Evolutionary conservation across 768 basidiomycete genomes (phyloP).

Genomic region (Auricularia sp.): DNA sequence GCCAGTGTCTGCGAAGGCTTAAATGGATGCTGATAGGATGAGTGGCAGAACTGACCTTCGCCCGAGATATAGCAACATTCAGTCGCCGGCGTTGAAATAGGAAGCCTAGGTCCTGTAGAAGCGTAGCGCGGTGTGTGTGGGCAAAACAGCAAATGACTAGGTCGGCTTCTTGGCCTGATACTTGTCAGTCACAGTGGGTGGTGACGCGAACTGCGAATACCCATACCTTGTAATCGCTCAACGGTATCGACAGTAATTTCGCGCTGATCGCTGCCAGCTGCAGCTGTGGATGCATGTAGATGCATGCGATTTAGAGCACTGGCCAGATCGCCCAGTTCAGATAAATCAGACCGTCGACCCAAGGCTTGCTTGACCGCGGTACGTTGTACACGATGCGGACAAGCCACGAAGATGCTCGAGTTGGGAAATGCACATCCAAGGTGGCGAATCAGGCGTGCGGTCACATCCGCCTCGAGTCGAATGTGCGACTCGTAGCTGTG

Average conservation of each 20-base stretch:
- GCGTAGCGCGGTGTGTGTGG: conserved; percentile 26
- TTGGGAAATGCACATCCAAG: conserved; percentile 30
- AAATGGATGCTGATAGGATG: no score
- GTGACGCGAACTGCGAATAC: not conserved
- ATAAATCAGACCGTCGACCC: conserved; percentile 7
- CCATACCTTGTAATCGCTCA: conserved; percentile 40
- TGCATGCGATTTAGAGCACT: conserved; percentile 11
- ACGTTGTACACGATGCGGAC: conserved; percentile 43
- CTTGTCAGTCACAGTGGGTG: not conserved
- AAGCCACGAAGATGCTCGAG: conserved; percentile 42
- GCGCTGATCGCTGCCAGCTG: conserved; percentile 13
- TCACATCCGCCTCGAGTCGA: conserved; percentile 37
- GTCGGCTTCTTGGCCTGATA: conserved; percentile 41
- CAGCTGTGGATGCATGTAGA: conserved; percentile 4
- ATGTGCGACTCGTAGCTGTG: conserved; percentile 40
- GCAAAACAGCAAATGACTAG: conserved; percentile 47
- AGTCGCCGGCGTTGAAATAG: conserved; percentile 38
- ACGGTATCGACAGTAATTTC: conserved; percentile 37
- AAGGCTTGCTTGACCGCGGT: conserved; percentile 39
- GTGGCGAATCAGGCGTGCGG: conserved; percentile 32
- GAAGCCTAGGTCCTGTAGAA: conserved; percentile 30
- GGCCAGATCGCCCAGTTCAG: conserved; percentile 10
- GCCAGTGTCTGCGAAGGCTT: no score
- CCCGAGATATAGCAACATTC: conserved; percentile 45
- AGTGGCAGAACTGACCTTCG: conserved; percentile 34